phyloP scores from a whole-genome alignment of 176 grass and related monocot species.

The Tuctoria greenei region DNA sequence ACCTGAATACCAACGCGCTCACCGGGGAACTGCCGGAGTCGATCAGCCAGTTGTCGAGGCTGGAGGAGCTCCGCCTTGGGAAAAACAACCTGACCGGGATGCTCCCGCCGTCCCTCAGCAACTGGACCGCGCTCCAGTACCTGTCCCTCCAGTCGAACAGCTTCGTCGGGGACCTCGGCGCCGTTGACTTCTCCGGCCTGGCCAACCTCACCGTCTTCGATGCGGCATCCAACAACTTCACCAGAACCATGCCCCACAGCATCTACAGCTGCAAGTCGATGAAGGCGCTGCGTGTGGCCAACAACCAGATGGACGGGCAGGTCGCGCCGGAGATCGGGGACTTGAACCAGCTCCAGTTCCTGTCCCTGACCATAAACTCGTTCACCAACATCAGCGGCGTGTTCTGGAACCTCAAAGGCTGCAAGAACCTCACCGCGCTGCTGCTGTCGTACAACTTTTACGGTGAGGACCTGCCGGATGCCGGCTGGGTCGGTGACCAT shows the following conservation, averaged over 20 bases:
- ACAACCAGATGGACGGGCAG: slow-evolving; percentile 37
- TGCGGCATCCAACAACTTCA: slow-evolving; percentile 45
- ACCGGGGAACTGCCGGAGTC: slow-evolving; percentile 37
- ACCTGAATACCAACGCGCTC: slow-evolving; percentile 29
- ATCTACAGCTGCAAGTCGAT: slow-evolving; percentile 45
- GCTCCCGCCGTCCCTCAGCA: slow-evolving; percentile 43
- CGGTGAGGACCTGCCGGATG: slow-evolving; percentile 52
- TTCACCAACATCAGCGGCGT: slow-evolving; percentile 50
- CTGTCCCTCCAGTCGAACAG: slow-evolving; percentile 42
- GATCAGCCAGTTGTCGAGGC: slow-evolving; percentile 32
- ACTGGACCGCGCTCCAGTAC: slow-evolving; percentile 35
- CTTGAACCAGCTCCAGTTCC: slow-evolving; percentile 28
- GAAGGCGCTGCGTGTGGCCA: slow-evolving; percentile 37
- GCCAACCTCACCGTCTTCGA: slow-evolving; percentile 49
- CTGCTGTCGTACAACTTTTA: slow-evolving; percentile 50
- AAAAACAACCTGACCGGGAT: slow-evolving; percentile 40
- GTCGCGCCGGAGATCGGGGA: slow-evolving; percentile 34
- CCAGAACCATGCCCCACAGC: slow-evolving; percentile 43
- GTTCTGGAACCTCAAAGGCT: slow-evolving; percentile 47
- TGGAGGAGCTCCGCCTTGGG: slow-evolving; percentile 29
- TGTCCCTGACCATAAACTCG: slow-evolving; percentile 41
- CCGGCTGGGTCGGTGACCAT: slow-evolving; percentile 42
- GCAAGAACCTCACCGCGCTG: slow-evolving; percentile 30
- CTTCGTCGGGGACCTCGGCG: slow-evolving; percentile 39
- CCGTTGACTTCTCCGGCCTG: slow-evolving; percentile 47